Percentiles rank a stretch among this genome's conserved stretches.
Evolutionary conservation across 805 yeast species (phyloP).

Genomic region (Saccharomycopsis sp.): DNA sequence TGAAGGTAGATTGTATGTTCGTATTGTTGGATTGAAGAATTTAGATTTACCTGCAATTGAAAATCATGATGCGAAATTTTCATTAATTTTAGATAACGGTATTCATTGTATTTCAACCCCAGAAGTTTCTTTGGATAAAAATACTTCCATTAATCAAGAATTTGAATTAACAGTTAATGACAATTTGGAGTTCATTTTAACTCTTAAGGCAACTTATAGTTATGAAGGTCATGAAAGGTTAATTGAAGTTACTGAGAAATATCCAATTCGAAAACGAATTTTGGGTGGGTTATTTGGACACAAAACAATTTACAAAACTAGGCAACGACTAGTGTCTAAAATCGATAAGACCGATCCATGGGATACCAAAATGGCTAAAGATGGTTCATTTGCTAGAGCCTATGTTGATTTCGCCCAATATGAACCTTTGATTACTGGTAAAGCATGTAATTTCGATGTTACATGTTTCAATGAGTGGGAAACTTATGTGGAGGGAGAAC

Average conservation of each 20-base stretch:
- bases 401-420: slow-evolving; percentile 56
- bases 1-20: slow-evolving; percentile 36
- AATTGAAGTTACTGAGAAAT: slow-evolving; percentile 55
- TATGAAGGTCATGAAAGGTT: slow-evolving; percentile 38
- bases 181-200: slow-evolving; percentile 56
- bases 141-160: slow-evolving; percentile 52
- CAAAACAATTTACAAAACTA: slow-evolving; percentile 31
- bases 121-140: slow-evolving; percentile 30
- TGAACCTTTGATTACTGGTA: slow-evolving; percentile 49
- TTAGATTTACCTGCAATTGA: slow-evolving; percentile 40
- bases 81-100: slow-evolving; percentile 65
- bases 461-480: slow-evolving; percentile 84
- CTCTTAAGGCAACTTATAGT: slow-evolving; percentile 60
- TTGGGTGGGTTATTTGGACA: slow-evolving; percentile 40
- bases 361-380: slow-evolving; percentile 62
- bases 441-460: slow-evolving; percentile 43
- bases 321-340: slow-evolving; percentile 43
- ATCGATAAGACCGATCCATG: slow-evolving; percentile 48
- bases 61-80: slow-evolving; percentile 38
- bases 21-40: slow-evolving; percentile 41
- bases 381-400: slow-evolving; percentile 85
- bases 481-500: slow-evolving; percentile 28
- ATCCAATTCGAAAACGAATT: slow-evolving; percentile 39
- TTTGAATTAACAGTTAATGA: slow-evolving; percentile 67
- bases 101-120: slow-evolving; percentile 69